Percentiles rank a stretch among this genome's conserved stretches.
These are phyloP conservation scores for Biscogniauxia mediterranea DNA, from an alignment of 2,329 filamentous ascomycete genomes.

Conservation along the genomic window DNA sequence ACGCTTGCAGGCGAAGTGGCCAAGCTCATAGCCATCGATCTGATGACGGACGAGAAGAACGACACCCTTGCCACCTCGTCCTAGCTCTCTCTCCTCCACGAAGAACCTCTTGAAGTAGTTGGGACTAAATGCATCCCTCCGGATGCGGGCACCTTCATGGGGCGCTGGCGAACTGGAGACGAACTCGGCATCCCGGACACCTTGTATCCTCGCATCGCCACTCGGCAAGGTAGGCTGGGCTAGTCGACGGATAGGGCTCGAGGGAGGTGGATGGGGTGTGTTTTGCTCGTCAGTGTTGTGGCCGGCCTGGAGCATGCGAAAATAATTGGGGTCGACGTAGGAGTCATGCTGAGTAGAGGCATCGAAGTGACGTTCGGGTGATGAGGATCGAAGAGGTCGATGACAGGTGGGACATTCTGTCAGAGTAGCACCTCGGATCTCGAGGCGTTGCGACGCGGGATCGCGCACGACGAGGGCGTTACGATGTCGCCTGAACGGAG, in stretches of 20 bases:
- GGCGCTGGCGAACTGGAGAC: conserved; percentile 51
- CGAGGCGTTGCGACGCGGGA: conserved; percentile 77
- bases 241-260: conserved; percentile 54
- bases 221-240: conserved; percentile 44
- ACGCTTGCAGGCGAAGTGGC: conserved; percentile 93
- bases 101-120: conserved; percentile 95
- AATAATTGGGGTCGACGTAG: conserved; percentile 91
- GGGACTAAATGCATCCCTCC: conserved; percentile 81
- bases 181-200: conserved; percentile 45
- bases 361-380: conserved; percentile 52
- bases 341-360: conserved; percentile 49
- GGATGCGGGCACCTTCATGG: conserved; percentile 68
- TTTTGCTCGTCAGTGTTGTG: conserved; percentile 42
- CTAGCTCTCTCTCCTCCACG: conserved; percentile 80
- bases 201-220: conserved; percentile 24
- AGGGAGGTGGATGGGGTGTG: conserved; percentile 41
- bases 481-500: conserved; percentile 70
- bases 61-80: conserved; percentile 89
- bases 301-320: conserved; percentile 78
- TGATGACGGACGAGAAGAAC: conserved; percentile 92
- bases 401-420: conserved; percentile 90
- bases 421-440: conserved; percentile 64
- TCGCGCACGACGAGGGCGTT: conserved; percentile 93
- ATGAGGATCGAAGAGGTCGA: conserved; percentile 58
- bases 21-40: conserved; percentile 83